Evolutionary conservation across 2,329 filamentous ascomycete species (phyloP), one percentile per base, ranked within the genome.

Genomic region (Corynespora cassiicola): DNA sequence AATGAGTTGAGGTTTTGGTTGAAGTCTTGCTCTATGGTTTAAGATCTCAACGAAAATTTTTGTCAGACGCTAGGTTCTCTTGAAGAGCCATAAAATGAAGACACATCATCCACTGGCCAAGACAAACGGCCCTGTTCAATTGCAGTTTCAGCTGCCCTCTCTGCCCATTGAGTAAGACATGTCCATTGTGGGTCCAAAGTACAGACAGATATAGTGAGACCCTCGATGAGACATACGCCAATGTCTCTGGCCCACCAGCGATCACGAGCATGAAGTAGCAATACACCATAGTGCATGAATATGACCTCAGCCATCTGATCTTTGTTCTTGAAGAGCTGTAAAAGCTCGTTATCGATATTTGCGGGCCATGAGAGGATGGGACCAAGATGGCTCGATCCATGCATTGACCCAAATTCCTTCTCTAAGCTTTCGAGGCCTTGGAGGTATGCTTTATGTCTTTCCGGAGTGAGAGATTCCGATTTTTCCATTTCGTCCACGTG

Each of bases 281-380:
- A 24, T 9, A 48, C 41, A 20, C 41, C 45, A 25, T 45, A 48
- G 17, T 45, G 24, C 28, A 48, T 34, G 11, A 42, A 38, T 8
- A 48, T 48, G 6, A 36, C 7, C 17, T 20, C 7, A 11, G 45
- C 37, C 41, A 48, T 48, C 10, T 34, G 24, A 26, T 48, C 41
- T 12, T 21, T 30, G 9, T 45, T 12, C 12, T 35, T 37, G 8
- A 45, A 38, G 7, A 48, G 25, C 11, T 5, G 29, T 14, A 48
- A 21, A 6, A 48, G 45, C 24, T 39, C 28, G 11, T 41, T 19
- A 14, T 7, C 23, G 16, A 45, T 23, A 21, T 30, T 31, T 3
- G 33, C 19, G 17, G 45, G 41, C 45, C 45, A 48, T 8, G 36
- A 36, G n/a, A 48, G 26, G 14, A 41, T 25, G 11, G 16, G 26